Percentiles rank a stretch among this genome's conserved stretches.
Evolutionary conservation across 1,284 basidiomycete species (phyloP).

Genomic region (Ganoderma leucocontextum): DNA sequence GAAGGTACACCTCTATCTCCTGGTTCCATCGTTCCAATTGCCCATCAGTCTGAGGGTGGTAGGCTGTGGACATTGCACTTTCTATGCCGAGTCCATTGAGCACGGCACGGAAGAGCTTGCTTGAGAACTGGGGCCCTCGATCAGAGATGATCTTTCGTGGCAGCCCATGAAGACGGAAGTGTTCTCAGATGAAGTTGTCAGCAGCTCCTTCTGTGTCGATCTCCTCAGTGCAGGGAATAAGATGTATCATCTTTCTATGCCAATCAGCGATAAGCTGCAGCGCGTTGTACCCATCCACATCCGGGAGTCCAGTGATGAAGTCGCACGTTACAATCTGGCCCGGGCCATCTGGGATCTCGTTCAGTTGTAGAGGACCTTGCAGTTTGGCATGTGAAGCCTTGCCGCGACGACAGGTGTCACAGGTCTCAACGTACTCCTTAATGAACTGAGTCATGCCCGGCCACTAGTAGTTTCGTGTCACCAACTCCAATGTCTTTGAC

Average conservation of each 20-base stretch:
- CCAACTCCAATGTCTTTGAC: constrained; percentile 5
- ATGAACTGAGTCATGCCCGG: constrained; percentile 41
- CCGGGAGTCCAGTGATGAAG: constrained; percentile 44
- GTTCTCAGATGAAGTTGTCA: constrained; percentile 14
- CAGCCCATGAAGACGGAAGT: constrained; percentile 37
- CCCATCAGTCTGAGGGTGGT: constrained; percentile 43
- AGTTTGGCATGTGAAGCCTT: constrained; percentile 37
- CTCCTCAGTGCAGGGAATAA: constrained; percentile 14
- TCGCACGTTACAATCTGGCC: constrained; percentile 41
- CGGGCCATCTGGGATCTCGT: constrained; percentile 17
- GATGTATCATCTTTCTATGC: constrained; percentile 19
- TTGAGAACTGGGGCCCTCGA: constrained; percentile 46
- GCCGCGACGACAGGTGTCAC: constrained; percentile 47
- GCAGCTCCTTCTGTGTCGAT: constrained; percentile 21
- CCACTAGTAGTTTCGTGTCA: constrained; percentile 8
- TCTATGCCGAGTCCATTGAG: constrained; percentile 19
- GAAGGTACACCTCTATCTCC: constrained; percentile 37
- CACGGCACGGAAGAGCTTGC: constrained; percentile 17
- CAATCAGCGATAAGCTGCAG: constrained; percentile 32
- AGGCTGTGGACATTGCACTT: constrained; percentile 34
- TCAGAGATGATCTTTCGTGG: constrained; percentile 46
- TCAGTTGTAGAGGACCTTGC: constrained; percentile 20
- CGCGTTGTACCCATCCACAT: constrained; percentile 38
- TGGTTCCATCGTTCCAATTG: constrained; percentile 44
- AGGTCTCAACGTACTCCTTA: constrained; percentile 46